Percentiles rank a stretch among this genome's conserved stretches.
Evolutionary conservation across 495 filamentous ascomycete species (phyloP).

Genomic region (Hyaloscypha finlandica): DNA sequence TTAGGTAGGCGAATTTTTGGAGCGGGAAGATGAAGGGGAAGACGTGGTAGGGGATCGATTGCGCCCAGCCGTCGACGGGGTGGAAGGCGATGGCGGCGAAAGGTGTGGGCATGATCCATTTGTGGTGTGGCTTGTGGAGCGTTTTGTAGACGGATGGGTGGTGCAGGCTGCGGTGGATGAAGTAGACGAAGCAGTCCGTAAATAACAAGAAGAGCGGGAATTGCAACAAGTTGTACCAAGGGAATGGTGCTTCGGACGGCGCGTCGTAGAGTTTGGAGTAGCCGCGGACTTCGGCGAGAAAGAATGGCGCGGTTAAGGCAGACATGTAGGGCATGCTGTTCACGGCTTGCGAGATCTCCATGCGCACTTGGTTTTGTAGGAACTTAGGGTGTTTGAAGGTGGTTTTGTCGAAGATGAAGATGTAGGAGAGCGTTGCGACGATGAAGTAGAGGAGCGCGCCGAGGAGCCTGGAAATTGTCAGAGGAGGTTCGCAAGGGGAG

Average conservation of each 20-base stretch:
- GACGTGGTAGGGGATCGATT: slow-evolving; percentile 89
- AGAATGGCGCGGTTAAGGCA: slow-evolving; percentile 77
- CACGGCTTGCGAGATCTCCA: slow-evolving; percentile 83
- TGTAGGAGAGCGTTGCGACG: slow-evolving; percentile 80
- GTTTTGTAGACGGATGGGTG: slow-evolving; percentile 80
- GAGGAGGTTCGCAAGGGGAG: slow-evolving; percentile 17
- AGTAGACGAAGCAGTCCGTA: slow-evolving; percentile 94
- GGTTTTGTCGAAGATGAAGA: slow-evolving; percentile 91
- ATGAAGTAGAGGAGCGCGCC: slow-evolving; percentile 82
- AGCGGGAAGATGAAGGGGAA: slow-evolving; percentile 94
- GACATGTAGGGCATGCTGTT: slow-evolving; percentile 79
- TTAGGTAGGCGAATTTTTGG: slow-evolving; percentile 86
- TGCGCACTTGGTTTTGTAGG: slow-evolving; percentile 86
- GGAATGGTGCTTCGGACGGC: slow-evolving; percentile 67
- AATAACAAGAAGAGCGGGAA: slow-evolving; percentile 92
- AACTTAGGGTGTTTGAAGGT: slow-evolving; percentile 92
- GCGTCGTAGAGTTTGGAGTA: slow-evolving; percentile 86
- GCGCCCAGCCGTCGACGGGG: slow-evolving; percentile 90
- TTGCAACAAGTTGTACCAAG: slow-evolving; percentile 79
- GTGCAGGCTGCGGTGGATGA: slow-evolving; percentile 90
- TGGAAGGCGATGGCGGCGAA: slow-evolving; percentile 94
- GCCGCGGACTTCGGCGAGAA: slow-evolving; percentile 81
- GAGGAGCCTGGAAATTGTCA: slow-evolving; percentile 64
- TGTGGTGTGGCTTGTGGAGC: slow-evolving; percentile 97
- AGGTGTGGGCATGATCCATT: slow-evolving; percentile 99